Evolutionary conservation across 805 yeast genomes (phyloP).

Genomic region (Nakazawaea ishiwadae): DNA sequence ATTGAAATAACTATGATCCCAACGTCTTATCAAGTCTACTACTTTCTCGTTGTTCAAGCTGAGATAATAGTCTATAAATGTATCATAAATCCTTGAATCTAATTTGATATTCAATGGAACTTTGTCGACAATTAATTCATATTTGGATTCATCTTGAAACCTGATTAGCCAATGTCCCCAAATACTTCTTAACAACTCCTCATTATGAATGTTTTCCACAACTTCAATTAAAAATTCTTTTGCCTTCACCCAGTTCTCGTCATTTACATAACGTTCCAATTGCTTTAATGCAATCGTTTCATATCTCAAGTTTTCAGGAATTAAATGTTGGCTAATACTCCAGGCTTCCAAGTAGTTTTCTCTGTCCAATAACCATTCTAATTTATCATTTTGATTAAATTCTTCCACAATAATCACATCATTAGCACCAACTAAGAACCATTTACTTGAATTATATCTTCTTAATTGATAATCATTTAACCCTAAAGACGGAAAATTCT

Average conservation of each 20-base stretch:
- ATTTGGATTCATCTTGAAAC: constrained; percentile 44
- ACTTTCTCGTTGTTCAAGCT: constrained; percentile 32
- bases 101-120: constrained; percentile 49
- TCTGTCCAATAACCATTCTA: constrained; percentile 64
- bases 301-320: constrained; percentile 45
- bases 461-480: constrained; percentile 77
- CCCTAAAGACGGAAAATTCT: constrained; percentile 54
- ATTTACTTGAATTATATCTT: constrained; percentile 43
- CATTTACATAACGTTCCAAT: constrained; percentile 36
- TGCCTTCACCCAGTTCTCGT: constrained; percentile 52
- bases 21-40: constrained; percentile 37
- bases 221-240: constrained; percentile 42
- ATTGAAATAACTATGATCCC: constrained; percentile 59
- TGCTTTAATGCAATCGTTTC: constrained; percentile 53
- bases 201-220: constrained; percentile 22
- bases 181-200: constrained; percentile 18
- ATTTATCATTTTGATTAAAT: constrained; percentile 62
- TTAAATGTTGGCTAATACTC: constrained; percentile 61
- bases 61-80: constrained; percentile 43
- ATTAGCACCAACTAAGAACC: constrained; percentile 70
- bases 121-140: constrained; percentile 39
- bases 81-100: constrained; percentile 33
- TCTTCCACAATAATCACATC: constrained; percentile 79
- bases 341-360: constrained; percentile 66
- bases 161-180: constrained; percentile 66